Base-by-base conservation (phyloP, 23 red algal genomes). In the Pyropia haitanensis region DNA sequence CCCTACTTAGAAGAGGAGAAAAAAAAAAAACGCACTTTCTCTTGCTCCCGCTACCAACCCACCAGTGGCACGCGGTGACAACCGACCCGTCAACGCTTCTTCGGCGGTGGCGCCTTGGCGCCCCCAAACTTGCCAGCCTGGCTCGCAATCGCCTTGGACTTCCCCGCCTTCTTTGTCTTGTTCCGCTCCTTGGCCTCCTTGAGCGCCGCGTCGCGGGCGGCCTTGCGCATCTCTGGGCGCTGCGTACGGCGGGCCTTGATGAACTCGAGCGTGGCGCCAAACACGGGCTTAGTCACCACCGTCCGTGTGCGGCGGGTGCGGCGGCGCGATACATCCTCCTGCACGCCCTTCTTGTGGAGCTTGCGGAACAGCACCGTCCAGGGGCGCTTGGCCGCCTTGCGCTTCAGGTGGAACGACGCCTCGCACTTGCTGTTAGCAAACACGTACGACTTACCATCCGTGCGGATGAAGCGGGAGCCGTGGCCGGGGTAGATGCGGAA, bases 351-450 rank as follows among this genome's bases (percentile, higher is more conserved):
- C 79, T 89, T 89, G 74, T 97, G 61, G 55, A 97, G 74, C n/a
- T 85, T 76, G 57, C 93, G 85, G 77, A 88, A 97, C 72, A 97
- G 51, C 78, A 86, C 71, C 12, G 93, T 97, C 93, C 93, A 97
- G 54, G 78, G 87, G 58, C 85, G 87, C 65, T 89, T 87, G 39
- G 87, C 93, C 14, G 93, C 56, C 72, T 90, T 97, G 49, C 93
- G 75, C 71, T 79, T 81, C 85, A 97, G 91, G 78, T 90, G 85
- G 65, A 90, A 91, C 23, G 81, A 97, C 63, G 93, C 85, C 71
- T 90, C 72, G 71, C 76, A 86, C 81, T 97, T 97, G 65, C 67
- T 44, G 80, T 87, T 97, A 58, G 79, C 67, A 71, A 97, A 97
- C 17, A 82, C 64, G 74, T 81, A 87, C 16, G 53, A 23, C 33